A percentile compares a stretch with the other conserved stretches of the same genome.
These are phyloP conservation scores for Apophysomyces elegans DNA, from an alignment of 371 early-diverging fungal genomes.

Conservation along the genomic window DNA sequence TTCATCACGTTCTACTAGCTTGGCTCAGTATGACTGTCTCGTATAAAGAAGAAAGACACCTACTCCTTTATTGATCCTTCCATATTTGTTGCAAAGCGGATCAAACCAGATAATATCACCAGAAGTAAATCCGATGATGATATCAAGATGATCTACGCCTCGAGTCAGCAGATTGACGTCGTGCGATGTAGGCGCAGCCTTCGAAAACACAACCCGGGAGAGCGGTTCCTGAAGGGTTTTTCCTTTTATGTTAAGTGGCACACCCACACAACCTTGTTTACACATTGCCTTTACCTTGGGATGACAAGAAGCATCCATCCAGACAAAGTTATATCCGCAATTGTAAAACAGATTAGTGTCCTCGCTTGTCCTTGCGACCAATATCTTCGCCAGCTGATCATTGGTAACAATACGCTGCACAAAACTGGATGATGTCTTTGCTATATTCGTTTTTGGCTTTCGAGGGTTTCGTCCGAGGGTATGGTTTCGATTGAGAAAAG, in stretches of 20 bases:
- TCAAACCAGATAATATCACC: conserved; percentile 91
- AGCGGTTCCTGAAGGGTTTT: conserved; percentile 68
- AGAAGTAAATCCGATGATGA: conserved; percentile 83
- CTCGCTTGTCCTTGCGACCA: conserved; percentile 71
- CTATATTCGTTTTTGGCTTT: conserved; percentile 62
- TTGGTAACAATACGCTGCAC: conserved; percentile 83
- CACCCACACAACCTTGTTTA: background rate
- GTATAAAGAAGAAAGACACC: conserved; percentile 1
- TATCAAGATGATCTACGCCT: conserved; percentile 73
- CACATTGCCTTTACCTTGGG: conserved; percentile 61
- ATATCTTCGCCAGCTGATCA: conserved; percentile 78
- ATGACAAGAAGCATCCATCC: conserved; percentile 74
- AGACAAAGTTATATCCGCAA: conserved; percentile 77
- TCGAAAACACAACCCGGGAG: conserved; percentile 78
- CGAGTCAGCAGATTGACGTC: conserved; percentile 84
- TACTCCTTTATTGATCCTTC: conserved; percentile 55
- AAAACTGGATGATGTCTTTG: conserved; percentile 74
- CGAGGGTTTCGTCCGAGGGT: conserved; percentile 26
- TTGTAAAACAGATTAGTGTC: conserved; percentile 86
- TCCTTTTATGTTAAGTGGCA: conserved; percentile 1
- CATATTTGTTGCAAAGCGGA: conserved; percentile 76
- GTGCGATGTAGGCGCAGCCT: conserved; percentile 86
- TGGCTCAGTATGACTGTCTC: too few relatives aligned
- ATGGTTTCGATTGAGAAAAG: conserved; percentile 36
- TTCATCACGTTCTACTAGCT: conserved; percentile 50